Base-by-base conservation (phyloP, 1,284 basidiomycete genomes). In the Tilletiopsis washingtonensis region DNA sequence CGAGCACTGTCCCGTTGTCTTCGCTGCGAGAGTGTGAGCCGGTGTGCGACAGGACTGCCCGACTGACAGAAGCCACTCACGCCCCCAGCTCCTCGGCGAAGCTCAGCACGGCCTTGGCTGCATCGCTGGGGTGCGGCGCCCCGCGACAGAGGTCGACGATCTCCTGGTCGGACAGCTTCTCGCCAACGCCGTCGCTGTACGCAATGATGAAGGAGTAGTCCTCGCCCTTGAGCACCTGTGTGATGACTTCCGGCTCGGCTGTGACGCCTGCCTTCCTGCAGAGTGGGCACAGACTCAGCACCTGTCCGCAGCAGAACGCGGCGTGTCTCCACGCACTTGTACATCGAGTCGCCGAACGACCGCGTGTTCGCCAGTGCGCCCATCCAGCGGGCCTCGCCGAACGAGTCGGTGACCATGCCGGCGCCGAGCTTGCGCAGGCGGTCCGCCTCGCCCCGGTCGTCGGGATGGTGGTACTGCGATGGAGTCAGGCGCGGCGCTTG, bases 371-470 rank as follows among this genome's bases (percentile, higher is more conserved):
- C 88, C 19, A 98, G 77, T 1, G 84, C 88, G 6, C 93, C 93
- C 85, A 96, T 96, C 90, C 91, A 97, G 38, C 90, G 78, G 38
- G 84, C 83, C 77, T 98, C 93, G 27, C 94, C 93, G 68, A 91
- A 98, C 3, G 88, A 91, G 73, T 98, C 93, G 4, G 88, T 88
- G 41, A 96, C 86, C 24, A 94, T 76, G 1, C 88, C 84, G 5
- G 85, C 85, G 7, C 91, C 91, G 81, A 91, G 86, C 50, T 85
- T 81, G 40, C 91, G 82, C 44, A 98, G 76, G 25, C 93, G 80
- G 38, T 82, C 82, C 11, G 88, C 82, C 74, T 98, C 94, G 17
- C 85, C 79, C 20, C 82, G 84, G 20, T 88, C 81, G 65, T 97
- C 91, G 15, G 91, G 86, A 73, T 96, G 91, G 74, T 98, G 93